Percentiles rank a stretch among this genome's conserved stretches.
phyloP scores from a whole-genome alignment of 2,329 filamentous ascomycete genomes.

The Ophiostoma sp. region DNA sequence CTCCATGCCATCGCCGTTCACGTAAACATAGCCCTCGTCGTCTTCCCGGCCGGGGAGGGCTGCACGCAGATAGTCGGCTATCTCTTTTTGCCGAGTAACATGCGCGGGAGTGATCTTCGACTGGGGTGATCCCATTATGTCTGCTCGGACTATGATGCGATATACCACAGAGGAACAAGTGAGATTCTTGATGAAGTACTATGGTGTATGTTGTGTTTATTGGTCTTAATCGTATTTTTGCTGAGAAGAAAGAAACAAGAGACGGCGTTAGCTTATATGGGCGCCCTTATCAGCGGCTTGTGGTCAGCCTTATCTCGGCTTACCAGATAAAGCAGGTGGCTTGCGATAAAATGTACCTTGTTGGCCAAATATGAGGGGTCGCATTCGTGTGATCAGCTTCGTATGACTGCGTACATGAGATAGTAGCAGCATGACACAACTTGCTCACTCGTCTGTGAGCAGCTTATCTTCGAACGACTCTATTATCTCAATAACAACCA shows the following conservation, averaged over 20 bases:
- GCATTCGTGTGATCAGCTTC: neutral
- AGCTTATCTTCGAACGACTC: too few relatives aligned
- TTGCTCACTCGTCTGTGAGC: neutral
- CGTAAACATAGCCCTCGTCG: neutral
- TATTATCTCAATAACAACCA: too few relatives aligned
- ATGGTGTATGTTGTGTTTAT: too few relatives aligned
- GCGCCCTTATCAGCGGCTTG: neutral
- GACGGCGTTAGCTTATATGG: neutral
- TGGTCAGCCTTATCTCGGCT: neutral
- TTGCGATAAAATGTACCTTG: neutral
- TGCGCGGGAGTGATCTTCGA: neutral
- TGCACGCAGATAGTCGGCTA: neutral
- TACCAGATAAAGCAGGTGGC: conserved; percentile 3
- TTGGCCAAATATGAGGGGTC: conserved; percentile 1
- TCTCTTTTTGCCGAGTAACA: neutral
- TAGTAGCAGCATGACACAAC: neutral
- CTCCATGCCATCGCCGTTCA: neutral
- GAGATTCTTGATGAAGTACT: too few relatives aligned
- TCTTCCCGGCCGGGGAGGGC: neutral
- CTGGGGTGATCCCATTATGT: neutral
- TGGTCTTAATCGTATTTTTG: too few relatives aligned
- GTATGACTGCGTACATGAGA: neutral
- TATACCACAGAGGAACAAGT: too few relatives aligned
- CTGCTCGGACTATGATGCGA: too few relatives aligned
- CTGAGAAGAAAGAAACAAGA: neutral